Conservation (phyloP, 2,329 filamentous ascomycete genomes). For the Exutisphaerella laricina region DNA sequence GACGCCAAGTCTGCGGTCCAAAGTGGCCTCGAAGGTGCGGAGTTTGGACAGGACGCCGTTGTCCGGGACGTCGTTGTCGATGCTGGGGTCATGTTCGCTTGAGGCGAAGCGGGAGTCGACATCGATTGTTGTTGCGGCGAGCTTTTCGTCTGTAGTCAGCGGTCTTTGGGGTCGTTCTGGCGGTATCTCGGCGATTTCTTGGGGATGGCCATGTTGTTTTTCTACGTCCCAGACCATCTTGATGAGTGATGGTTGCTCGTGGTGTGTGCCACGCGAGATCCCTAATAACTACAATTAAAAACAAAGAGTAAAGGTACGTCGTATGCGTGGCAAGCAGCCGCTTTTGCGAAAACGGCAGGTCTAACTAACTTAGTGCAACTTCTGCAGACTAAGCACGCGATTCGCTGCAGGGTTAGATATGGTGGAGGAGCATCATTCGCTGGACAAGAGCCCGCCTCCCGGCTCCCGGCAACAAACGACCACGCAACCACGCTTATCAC, state of each 20-base stretch:
- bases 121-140: conserved; percentile 24
- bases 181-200: conserved; percentile 14
- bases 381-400: background rate
- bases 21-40: conserved; percentile 36
- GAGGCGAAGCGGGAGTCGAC: conserved; percentile 20
- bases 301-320: too few relatives aligned
- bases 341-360: conserved; percentile 4
- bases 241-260: background rate
- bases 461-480: too few relatives aligned
- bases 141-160: conserved; percentile 28
- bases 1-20: conserved; percentile 44
- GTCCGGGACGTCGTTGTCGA: conserved; percentile 12
- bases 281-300: too few relatives aligned
- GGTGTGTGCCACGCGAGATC: too few relatives aligned
- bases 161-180: conserved; percentile 20
- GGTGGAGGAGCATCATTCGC: too few relatives aligned
- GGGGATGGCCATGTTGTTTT: conserved; percentile 21
- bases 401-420: too few relatives aligned
- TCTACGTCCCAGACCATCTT: conserved; percentile 20
- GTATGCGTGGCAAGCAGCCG: too few relatives aligned
- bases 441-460: too few relatives aligned
- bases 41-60: conserved; percentile 32
- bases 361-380: background rate
- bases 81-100: conserved; percentile 1
- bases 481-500: too few relatives aligned